Percentiles rank a stretch among this genome's conserved stretches.
Conservation (phyloP, 1,284 basidiomycete genomes). For the Apiotrichum veenhuisii region DNA sequence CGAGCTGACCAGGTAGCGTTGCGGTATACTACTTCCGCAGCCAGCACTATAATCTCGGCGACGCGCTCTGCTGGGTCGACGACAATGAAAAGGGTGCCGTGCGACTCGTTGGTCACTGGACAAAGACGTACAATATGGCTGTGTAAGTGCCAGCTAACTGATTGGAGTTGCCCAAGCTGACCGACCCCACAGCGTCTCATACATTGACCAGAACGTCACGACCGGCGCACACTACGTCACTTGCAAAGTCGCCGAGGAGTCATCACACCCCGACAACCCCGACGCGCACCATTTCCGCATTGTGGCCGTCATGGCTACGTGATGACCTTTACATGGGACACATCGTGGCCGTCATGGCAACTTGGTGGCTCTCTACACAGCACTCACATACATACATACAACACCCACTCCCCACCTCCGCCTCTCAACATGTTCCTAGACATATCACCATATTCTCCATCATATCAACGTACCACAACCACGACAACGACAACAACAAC, state of each 20-base stretch:
- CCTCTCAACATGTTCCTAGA: no score
- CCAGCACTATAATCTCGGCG: conserved; percentile 47
- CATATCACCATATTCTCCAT: no score
- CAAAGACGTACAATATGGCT: conserved; percentile 44
- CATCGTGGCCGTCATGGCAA: no score
- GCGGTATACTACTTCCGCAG: conserved; percentile 50
- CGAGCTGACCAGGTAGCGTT: conserved; percentile 27
- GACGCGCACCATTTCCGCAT: conserved; percentile 49
- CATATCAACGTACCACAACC: no score
- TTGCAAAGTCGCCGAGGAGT: conserved; percentile 45
- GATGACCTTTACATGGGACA: not conserved
- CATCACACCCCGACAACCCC: conserved; percentile 41
- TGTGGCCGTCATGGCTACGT: conserved; percentile 51
- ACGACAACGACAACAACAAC: no score
- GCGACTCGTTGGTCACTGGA: conserved; percentile 45
- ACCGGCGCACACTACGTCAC: conserved; percentile 43
- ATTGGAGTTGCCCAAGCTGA: no score
- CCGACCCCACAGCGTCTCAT: conserved; percentile 34
- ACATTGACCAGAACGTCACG: conserved; percentile 49
- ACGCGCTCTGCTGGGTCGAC: conserved; percentile 51
- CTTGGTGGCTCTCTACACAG: no score
- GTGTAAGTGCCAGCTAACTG: conserved; percentile 27
- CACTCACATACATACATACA: no score
- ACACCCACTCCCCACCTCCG: no score
- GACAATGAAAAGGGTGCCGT: conserved; percentile 46